A percentile compares a stretch with the other conserved stretches of the same genome.
These are phyloP conservation scores for Alternaria postmessia DNA, from an alignment of 2,329 filamentous ascomycete genomes.

Conservation along the genomic window DNA sequence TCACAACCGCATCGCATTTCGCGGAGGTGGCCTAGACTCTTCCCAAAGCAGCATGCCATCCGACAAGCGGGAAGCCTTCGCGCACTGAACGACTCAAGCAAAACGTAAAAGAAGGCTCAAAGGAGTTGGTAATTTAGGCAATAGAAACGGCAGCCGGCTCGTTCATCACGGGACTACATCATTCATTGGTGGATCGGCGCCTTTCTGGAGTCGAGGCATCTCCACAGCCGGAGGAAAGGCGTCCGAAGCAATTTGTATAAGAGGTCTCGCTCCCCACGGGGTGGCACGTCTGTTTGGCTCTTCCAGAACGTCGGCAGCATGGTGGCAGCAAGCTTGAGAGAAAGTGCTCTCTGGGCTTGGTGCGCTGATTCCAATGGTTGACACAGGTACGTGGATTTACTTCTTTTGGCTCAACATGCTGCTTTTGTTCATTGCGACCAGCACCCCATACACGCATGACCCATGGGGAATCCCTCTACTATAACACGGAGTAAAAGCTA, in stretches of 20 bases:
- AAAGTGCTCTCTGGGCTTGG: not conserved
- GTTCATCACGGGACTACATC: constrained; percentile 6
- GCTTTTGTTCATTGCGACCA: not conserved
- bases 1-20: not conserved
- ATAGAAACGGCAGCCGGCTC: constrained; percentile 13
- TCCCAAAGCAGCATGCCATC: constrained; percentile 14
- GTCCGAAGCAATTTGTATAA: constrained; percentile 22
- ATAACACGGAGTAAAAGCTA: constrained; percentile 9
- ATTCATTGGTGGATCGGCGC: constrained; percentile 20
- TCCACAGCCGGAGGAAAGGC: constrained; percentile 23
- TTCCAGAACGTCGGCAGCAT: constrained; percentile 1
- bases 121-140: constrained; percentile 8
- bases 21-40: constrained; percentile 1
- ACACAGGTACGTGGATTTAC: not conserved
- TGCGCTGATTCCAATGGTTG: not conserved
- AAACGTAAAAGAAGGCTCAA: not conserved
- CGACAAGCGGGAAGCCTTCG: constrained; percentile 7
- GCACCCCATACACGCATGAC: constrained; percentile 1
- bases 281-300: constrained; percentile 11
- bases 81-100: constrained; percentile 8
- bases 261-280: constrained; percentile 18
- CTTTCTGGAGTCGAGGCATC: constrained; percentile 6
- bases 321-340: not conserved
- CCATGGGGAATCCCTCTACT: constrained; percentile 1
- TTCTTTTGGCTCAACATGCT: constrained; percentile 2